Evolutionary conservation across 2,329 filamentous ascomycete species (phyloP), one percentile per base, ranked within the genome.

Genomic region (Neonectria neomacrospora): DNA sequence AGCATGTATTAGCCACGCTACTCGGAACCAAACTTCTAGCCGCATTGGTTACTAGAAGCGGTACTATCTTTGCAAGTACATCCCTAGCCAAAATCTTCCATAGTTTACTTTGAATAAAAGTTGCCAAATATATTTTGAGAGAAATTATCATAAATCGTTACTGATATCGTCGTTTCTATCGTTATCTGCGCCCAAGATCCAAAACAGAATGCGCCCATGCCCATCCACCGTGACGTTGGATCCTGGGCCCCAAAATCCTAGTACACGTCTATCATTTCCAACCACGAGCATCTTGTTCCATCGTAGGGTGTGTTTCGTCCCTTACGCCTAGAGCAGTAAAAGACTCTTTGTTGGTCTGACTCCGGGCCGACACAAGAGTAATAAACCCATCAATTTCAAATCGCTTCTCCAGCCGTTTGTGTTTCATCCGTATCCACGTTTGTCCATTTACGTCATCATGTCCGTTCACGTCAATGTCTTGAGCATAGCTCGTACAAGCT

Each of bases 401-500:
- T 58, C 54, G 34, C 41, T 61, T 42, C 39, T 23, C 50, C 34
- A 34, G 14, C 60, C 53, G 28, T 37, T 28, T 58, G 22, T 42
- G 20, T 16, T 22, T 53, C 39, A 20, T 20, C 30, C 41, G 51
- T 30, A 28, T 20, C 50, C 39, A 50, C 30, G 54, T 55, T 50
- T 57, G 26, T 54, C 54, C 47, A 47, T 39, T 37, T 37, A 30
- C 44, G 18, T 26, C 34, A 39, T 52, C 23, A 58, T 47, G 34
- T 20, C 39, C 58, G 18, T 63, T 83, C 73, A 92, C 51, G 90
- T 93, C 68, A 92, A 79, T 55, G 90, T 92, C 56, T 85, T 85
- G 78, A 93, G 81, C 90, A 92, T 91, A 54, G 89, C 89, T 73
- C 86, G 87, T 76, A 93, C 78, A 67, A 91, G 78, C 61, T 80